Base-by-base conservation (phyloP, 306 rosid genomes). In the Vigna mungo region DNA sequence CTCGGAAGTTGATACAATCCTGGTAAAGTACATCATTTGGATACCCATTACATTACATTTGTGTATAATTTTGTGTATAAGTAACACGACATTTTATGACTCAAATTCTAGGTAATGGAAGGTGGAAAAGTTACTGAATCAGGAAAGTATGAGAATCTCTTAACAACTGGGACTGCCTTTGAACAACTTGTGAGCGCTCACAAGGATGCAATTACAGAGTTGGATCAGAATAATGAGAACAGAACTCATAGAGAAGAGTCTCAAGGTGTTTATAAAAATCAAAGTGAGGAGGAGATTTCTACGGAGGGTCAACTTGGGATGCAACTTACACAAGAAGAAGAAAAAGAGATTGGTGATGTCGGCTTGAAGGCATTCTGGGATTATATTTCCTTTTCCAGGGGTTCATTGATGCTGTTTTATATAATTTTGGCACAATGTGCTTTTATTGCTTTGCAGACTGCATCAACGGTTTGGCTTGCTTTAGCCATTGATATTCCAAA, bases 171-270 rank as follows among this genome's bases (percentile, higher is more conserved):
- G 78, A 90, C 88, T 25, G 78, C 97, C 71, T 94, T 94, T 68
- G 85, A 91, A 73, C 88, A 87, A 62, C 98, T 94, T 54, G 96
- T 94, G 70, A 87, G 76, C 55, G 98, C 96, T 52, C 96, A 94
- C 51, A 90, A 62, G 64, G 96, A 91, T 68, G 65, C 85, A 18
- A 78, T 88, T 49, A 41, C 79, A 20, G 81, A 77, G 37, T 72
- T 81, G 27, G 87, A 78, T 25, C 27, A 25, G 11, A 80, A 30
- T 14, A 6, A 66, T 72, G 80, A 79, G 80, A 79, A 73, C 65
- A 76, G 17, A 76, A 34, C 60, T 60, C 62, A 9, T 18, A 62
- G 70, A 44, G 85, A 85, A 61, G 79, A 84, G 59, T 30, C 68
- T 73, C 48, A 67, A 30, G 80, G 66, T 6, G 74, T 82, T 25